phyloP scores from a whole-genome alignment of 2,329 filamentous ascomycete genomes.

The Phaeomoniella chlamydospora region DNA sequence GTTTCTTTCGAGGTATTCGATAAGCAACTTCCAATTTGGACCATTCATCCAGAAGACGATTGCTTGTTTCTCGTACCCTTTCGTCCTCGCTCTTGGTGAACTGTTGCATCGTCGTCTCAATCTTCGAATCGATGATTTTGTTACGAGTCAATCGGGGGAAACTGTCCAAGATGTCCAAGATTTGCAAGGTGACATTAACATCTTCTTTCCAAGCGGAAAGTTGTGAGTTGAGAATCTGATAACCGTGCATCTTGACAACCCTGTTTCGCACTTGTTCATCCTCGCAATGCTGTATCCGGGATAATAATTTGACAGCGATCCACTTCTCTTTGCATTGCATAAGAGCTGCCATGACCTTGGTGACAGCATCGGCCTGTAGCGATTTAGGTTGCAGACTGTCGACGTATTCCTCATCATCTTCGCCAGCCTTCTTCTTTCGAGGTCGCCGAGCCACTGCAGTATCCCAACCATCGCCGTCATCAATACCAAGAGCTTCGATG shows the following conservation, averaged over 20 bases:
- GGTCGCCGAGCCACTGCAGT: constrained; percentile 78
- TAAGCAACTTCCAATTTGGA: constrained; percentile 81
- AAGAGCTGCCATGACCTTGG: constrained; percentile 88
- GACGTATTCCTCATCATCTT: constrained; percentile 92
- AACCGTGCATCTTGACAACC: constrained; percentile 93
- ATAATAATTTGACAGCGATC: constrained; percentile 90
- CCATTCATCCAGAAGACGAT: constrained; percentile 67
- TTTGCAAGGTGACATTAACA: constrained; percentile 74
- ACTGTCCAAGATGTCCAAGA: constrained; percentile 75
- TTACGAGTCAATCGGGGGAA: constrained; percentile 87
- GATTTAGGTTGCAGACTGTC: constrained; percentile 70
- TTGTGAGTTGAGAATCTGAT: constrained; percentile 82
- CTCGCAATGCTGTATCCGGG: constrained; percentile 72
- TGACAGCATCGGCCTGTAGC: constrained; percentile 69
- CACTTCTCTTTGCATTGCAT: constrained; percentile 99
- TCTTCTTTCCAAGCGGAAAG: constrained; percentile 80
- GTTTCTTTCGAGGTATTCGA: constrained; percentile 80
- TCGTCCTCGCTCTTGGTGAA: constrained; percentile 57
- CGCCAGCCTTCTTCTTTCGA: constrained; percentile 78
- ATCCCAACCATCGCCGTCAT: constrained; percentile 85
- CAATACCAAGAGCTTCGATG: constrained; percentile 90
- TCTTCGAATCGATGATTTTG: constrained; percentile 93
- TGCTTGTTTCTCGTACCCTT: constrained; percentile 57
- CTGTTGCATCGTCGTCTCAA: constrained; percentile 64
- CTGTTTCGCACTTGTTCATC: constrained; percentile 78